phyloP scores from a whole-genome alignment of 2,329 filamentous ascomycete genomes.

The Microthyrium microscopicum region DNA sequence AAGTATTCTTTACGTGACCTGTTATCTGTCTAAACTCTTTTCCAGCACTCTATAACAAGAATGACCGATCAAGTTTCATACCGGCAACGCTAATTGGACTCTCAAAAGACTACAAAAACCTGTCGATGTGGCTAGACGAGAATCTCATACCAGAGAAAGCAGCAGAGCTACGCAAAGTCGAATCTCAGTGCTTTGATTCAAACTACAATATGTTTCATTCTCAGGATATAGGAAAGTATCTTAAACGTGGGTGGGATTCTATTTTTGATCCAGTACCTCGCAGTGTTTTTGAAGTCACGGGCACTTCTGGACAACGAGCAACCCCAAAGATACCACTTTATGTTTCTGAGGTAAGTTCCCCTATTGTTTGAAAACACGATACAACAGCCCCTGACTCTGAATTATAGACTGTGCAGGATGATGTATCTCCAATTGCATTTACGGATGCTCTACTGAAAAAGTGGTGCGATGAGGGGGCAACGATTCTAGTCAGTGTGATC shows the following conservation, averaged over 20 bases:
- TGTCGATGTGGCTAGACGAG: constrained; percentile 4
- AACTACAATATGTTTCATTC: constrained; percentile 3
- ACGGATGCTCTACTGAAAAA: constrained; percentile 2
- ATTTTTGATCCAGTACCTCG: neutral
- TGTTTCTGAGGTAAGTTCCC: constrained; percentile 3
- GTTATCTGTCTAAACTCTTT: neutral
- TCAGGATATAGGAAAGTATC: constrained; percentile 4
- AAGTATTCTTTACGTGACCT: neutral
- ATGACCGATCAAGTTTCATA: neutral
- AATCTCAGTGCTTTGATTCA: constrained; percentile 3
- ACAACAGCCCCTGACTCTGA: too few species aligned
- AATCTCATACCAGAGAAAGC: constrained; percentile 3
- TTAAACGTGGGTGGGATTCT: neutral
- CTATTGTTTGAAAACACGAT: neutral
- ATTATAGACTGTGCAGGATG: constrained; percentile 1
- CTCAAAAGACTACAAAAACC: constrained; percentile 6
- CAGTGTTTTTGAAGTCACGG: neutral
- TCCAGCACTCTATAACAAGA: neutral
- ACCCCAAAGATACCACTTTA: constrained; percentile 7
- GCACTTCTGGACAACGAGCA: constrained; percentile 1
- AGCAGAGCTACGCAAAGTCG: neutral
- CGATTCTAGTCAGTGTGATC: neutral
- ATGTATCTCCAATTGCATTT: constrained; percentile 3
- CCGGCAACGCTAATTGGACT: constrained; percentile 5
- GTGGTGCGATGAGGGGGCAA: constrained; percentile 4